Percentiles rank a stretch among this genome's conserved stretches.
phyloP scores from a whole-genome alignment of 768 basidiomycete genomes.

The Rhizopogon sp. region DNA sequence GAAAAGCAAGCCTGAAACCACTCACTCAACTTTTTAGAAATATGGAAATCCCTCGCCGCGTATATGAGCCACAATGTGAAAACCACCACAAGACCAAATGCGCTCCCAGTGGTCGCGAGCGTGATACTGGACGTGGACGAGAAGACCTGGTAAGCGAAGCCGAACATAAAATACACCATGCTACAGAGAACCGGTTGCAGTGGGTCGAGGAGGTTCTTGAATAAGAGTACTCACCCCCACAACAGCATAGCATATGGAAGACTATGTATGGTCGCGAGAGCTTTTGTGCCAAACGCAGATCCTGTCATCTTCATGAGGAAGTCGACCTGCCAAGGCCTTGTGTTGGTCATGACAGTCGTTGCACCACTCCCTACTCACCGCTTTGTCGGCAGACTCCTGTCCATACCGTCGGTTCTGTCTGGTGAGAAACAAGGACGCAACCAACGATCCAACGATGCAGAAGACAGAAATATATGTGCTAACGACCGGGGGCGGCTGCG shows the following conservation, averaged over 20 bases:
- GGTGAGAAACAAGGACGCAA: slow-evolving; percentile 30
- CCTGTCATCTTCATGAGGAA: slow-evolving; percentile 4
- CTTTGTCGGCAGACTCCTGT: slow-evolving; percentile 16
- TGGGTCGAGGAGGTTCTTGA: neutral
- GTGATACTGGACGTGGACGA: neutral
- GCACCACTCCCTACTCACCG: slow-evolving; percentile 18
- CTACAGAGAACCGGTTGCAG: slow-evolving; percentile 3
- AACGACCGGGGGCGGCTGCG: slow-evolving; percentile 2
- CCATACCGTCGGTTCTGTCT: slow-evolving; percentile 26
- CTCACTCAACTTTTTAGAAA: neutral
- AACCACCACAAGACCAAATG: slow-evolving; percentile 11
- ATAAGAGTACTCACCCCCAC: slow-evolving; percentile 12
- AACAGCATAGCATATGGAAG: slow-evolving; percentile 28
- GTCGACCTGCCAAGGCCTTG: neutral
- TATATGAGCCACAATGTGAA: slow-evolving; percentile 15
- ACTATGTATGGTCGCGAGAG: slow-evolving; percentile 26
- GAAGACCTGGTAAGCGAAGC: slow-evolving; percentile 10
- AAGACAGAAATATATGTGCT: slow-evolving; percentile 31
- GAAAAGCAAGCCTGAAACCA: neutral
- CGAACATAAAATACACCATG: slow-evolving; percentile 20
- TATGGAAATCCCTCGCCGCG: neutral
- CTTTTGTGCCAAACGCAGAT: slow-evolving; percentile 11
- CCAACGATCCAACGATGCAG: slow-evolving; percentile 27
- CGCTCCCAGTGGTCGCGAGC: slow-evolving; percentile 9
- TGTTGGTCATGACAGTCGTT: neutral